Base-by-base conservation (phyloP, 352 stramenopile species). In the Phytophthora pisi region DNA sequence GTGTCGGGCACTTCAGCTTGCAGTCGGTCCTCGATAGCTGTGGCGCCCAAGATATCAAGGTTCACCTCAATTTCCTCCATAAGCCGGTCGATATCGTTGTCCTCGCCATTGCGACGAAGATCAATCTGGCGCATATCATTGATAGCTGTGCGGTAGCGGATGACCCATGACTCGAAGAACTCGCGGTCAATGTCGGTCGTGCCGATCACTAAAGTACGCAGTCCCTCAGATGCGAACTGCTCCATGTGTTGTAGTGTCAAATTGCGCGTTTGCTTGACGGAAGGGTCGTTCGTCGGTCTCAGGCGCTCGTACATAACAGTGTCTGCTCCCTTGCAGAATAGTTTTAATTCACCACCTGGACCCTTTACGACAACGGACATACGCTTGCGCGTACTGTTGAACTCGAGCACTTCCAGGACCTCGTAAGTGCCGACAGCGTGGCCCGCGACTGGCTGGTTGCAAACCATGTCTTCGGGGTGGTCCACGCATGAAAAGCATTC, bases 351-450 rank as follows among this genome's bases (percentile, higher is more conserved):
- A 3, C 84, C 86, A 5, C 75, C 54, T 0, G 80, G 85, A 2
- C 63, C 74, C 42, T 82, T 78, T 9, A 96, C 77, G 38, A 99
- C 85, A 23, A 98, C 91, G 4, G 92, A 98, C 96, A 99, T 99
- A 31, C 96, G 90, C 75, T 99, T 99, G 2, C 96, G 88, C 26
- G 91, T 98, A 23, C 88, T 97, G 76, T 98, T 97, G 69, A 98
- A 99, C 42, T 97, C 91, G 10, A 98, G 90, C 15, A 97, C 92
- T 55, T 97, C 91, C 6, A 98, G 66, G 3, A 99, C 79, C n/a
- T 97, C 67, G 56, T 96, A 98, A 20, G 69, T 47, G 5, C 74
- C 72, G 0, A 83, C 65, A 7, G 54, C 4, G 31, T 86, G 79
- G 2, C 73, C 60, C 9, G 58, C 58, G 20, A 75, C 64, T 0